Base-by-base conservation (phyloP, 306 rosid genomes). In the Rubus parviflorus region DNA sequence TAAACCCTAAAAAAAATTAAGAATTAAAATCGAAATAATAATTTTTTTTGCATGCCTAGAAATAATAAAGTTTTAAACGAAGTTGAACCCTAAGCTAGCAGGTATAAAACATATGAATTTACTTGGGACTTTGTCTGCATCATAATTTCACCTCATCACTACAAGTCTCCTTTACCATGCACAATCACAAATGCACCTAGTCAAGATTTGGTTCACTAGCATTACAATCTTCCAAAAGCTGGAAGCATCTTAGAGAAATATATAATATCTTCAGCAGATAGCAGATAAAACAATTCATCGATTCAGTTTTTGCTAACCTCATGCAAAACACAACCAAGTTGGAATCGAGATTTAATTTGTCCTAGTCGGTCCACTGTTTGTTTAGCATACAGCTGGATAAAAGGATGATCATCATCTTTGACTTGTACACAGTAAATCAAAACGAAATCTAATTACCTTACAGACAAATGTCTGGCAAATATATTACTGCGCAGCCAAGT, bases 241-340 rank as follows among this genome's bases (percentile, higher is more conserved):
- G 76, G 46, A 68, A 76, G 86, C 72, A 75, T 72, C 60, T 53
- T 76, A 51, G 61, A 48, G 19, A 30, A 52, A 63, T 30, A 71
- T 63, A 63, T 63, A 63, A 37, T 63, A 63, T 63, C 68, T 63
- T 73, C 25, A 16, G 72, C 64, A 77, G 85, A 76, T 19, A 16
- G 72, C 64, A 77, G 85, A 76, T 19, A 61, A 77, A 73, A 60
- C 62, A 77, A 51, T 60, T 48, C 71, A 30, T 66, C 51, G 68
- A 16, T 2, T 23, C 46, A 42, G 79, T 19, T 20, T 58, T 35
- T 25, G 72, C 56, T 40, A 74, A 30, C 72, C 73, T 54, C 56
- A 52, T 56, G 72, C 41, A 72, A 67, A 54, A 53, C 23, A 22
- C n/a, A 25, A 56, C 35, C 62, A 22, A 41, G 67, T 51, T 38